These are phyloP conservation scores for Clarireedia monteithiana DNA, from an alignment of 2,329 filamentous ascomycete genomes.

Conservation along the genomic window DNA sequence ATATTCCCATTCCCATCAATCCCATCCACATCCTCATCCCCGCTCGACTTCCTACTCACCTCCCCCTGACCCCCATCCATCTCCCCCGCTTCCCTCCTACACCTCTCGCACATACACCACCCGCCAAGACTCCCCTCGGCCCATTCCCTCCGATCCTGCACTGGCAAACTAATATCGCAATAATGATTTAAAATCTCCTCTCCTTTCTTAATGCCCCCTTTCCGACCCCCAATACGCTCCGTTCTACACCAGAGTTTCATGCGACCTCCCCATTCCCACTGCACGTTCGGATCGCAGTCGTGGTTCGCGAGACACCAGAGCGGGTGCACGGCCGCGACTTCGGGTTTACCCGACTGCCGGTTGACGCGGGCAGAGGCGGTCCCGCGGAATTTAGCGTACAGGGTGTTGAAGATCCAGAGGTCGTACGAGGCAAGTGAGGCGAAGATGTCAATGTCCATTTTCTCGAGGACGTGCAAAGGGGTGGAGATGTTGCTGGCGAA, in stretches of 20 bases:
- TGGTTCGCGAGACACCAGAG: constrained; percentile 97
- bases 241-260: constrained; percentile 64
- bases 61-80: not conserved
- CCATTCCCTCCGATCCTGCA: constrained; percentile 81
- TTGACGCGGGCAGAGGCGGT: constrained; percentile 83
- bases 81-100: constrained; percentile 57
- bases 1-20: not conserved
- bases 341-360: constrained; percentile 69
- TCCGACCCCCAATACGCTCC: constrained; percentile 43
- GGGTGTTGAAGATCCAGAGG: constrained; percentile 80
- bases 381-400: constrained; percentile 88
- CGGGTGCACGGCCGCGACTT: constrained; percentile 88
- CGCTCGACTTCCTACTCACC: not conserved
- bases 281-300: constrained; percentile 89
- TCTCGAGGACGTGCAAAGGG: constrained; percentile 71
- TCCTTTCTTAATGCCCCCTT: constrained; percentile 62
- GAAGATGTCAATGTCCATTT: constrained; percentile 78
- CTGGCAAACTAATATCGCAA: constrained; percentile 73
- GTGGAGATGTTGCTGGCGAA: constrained; percentile 69
- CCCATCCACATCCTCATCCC: not conserved
- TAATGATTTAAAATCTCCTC: constrained; percentile 93
- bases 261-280: constrained; percentile 83
- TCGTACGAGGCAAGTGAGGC: constrained; percentile 51
- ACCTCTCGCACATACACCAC: constrained; percentile 78
- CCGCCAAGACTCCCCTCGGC: constrained; percentile 81